Evolutionary conservation across 2,329 filamentous ascomycete species (phyloP).

Genomic region (Pezizomycotina sp.): DNA sequence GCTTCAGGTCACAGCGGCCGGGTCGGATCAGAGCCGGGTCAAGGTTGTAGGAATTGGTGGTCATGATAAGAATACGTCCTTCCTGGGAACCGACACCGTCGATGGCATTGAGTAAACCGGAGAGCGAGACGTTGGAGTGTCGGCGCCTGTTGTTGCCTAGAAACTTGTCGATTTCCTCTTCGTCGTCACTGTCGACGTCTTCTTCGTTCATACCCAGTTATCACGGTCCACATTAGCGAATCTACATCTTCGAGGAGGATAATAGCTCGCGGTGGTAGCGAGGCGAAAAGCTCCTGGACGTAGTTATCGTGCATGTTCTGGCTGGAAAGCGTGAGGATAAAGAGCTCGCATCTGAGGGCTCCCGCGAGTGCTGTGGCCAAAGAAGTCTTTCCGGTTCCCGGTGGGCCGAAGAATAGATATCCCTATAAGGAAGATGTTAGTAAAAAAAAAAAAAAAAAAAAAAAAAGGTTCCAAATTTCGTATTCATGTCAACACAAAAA

Average conservation of each 20-base stretch:
- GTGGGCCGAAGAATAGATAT: slow-evolving; percentile 66
- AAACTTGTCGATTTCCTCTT: slow-evolving; percentile 28
- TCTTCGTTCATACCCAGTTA: slow-evolving; percentile 20
- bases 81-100: slow-evolving; percentile 55
- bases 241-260: slow-evolving; percentile 65
- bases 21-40: slow-evolving; percentile 49
- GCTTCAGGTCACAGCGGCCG: slow-evolving; percentile 48
- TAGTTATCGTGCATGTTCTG: slow-evolving; percentile 46
- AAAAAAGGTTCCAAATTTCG: too few species aligned
- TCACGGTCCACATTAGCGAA: slow-evolving; percentile 34
- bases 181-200: slow-evolving; percentile 21
- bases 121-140: slow-evolving; percentile 40
- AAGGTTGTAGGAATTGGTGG: slow-evolving; percentile 50
- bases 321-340: slow-evolving; percentile 46
- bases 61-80: slow-evolving; percentile 58
- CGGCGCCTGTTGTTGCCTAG: slow-evolving; percentile 24
- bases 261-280: slow-evolving; percentile 52
- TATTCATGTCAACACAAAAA: too few species aligned
- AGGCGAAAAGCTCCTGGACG: slow-evolving; percentile 46
- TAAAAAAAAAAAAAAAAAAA: too few species aligned
- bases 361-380: slow-evolving; percentile 55
- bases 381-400: slow-evolving; percentile 63
- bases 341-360: slow-evolving; percentile 52
- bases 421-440: too few species aligned
- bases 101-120: slow-evolving; percentile 51